A percentile compares a stretch with the other conserved stretches of the same genome.
phyloP scores from a whole-genome alignment of 129 eudicot genomes.

The Escallonia herrerae region DNA sequence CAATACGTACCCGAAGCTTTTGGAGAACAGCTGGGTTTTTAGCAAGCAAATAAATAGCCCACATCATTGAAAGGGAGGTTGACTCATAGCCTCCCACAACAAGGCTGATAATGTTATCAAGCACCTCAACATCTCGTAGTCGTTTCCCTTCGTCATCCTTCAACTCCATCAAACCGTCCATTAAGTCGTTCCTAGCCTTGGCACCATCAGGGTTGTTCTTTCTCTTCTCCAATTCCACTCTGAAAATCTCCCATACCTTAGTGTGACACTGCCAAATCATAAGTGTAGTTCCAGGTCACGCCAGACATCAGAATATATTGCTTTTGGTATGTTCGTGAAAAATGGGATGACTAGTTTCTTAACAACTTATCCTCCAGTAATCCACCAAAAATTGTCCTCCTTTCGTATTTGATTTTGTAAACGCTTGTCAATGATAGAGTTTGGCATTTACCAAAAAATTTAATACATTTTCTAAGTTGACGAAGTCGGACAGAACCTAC shows the following conservation, averaged over 20 bases:
- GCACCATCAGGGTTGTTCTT: conserved; percentile 2
- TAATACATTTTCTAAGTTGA: neutral
- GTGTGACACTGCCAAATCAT: conserved; percentile 26
- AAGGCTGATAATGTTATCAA: conserved; percentile 34
- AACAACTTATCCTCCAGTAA: too few species aligned
- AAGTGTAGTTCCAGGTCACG: neutral
- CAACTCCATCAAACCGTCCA: conserved; percentile 36
- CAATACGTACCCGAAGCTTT: conserved; percentile 33
- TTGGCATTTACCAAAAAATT: too few species aligned
- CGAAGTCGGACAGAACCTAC: neutral
- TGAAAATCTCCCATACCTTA: conserved; percentile 22
- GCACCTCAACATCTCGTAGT: conserved; percentile 29
- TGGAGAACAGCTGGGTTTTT: conserved; percentile 38
- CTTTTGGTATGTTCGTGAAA: too few species aligned
- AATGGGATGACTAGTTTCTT: too few species aligned
- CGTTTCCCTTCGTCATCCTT: conserved; percentile 37
- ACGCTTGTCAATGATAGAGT: neutral
- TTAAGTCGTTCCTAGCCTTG: conserved; percentile 15
- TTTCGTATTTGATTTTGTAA: too few species aligned
- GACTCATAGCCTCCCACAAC: conserved; percentile 26
- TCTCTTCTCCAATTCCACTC: conserved; percentile 35
- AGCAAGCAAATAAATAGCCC: conserved; percentile 44
- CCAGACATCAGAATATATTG: too few species aligned
- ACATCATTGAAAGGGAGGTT: conserved; percentile 26
- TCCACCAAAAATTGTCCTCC: too few species aligned